Evolutionary conservation across 768 basidiomycete genomes (phyloP), one percentile per base, ranked within the genome.

Genomic region (Scleroderma citrinum): DNA sequence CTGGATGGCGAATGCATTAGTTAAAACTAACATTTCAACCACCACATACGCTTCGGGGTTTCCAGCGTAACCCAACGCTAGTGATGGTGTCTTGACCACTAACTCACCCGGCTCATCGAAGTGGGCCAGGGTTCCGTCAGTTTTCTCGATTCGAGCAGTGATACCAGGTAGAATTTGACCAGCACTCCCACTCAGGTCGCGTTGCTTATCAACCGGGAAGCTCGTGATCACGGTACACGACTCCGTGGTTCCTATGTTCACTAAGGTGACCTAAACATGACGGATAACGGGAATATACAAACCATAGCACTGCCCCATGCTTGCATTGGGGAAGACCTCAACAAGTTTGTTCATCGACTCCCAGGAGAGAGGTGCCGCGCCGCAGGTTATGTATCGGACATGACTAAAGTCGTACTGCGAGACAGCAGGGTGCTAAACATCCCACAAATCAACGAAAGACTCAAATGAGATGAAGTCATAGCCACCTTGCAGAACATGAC

Each of bases 281-380:
- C n/a, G 4, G 1, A 34, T 56, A 4, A 35, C 23, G 20, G 17
- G 14, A 43, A 26, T n/a, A 11, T 19, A 55, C 61, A 32, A 49
- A 80, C 81, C 81, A 60, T 82, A 83, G 14, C 73, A 75, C 59
- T 83, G 82, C n/a, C 78, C 80, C n/a, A 83, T 71, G 47, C 67
- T 65, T 1, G 72, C 71, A 14, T 68, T 55, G 0, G 82, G 82
- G 30, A 83, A 73, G 30, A 76, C 53, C 34, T 69, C 60, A 16
- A 59, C 58, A 21, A 81, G 65, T 54, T 70, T 71, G 30, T 69
- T 60, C 52, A 74, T 78, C n/a, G 80, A 57, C 52, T 81, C 76
- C 26, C 62, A 54, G 0, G 78, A 73, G 39, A 83, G 69, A 38
- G 83, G 82, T 7, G 82, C 83, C 21, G 83, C 82, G 20, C 82